Evolutionary conservation across 139 green algal genomes (phyloP), one percentile per base, ranked within the genome.

Genomic region (Marvania coccoides): DNA sequence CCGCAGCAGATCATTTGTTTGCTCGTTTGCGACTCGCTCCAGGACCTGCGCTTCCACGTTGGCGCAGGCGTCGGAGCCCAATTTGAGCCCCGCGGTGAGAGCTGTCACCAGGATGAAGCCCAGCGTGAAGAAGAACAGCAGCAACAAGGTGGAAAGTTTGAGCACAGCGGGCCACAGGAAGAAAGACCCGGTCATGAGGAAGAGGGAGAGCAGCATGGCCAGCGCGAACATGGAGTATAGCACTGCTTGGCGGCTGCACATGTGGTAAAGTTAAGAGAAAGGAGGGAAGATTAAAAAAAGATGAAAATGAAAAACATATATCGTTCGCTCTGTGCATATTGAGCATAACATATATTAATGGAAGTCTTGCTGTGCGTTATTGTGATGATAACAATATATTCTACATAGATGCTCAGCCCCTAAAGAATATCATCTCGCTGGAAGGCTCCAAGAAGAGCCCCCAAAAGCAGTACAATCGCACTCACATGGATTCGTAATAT

Each of bases 21-120:
- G 13, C 26, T 14, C 31, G 40, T 58, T 55, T 14, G 39, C 34
- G 9, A 63, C 29, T n/a, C 31, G 19, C 38, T n/a, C 5, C 9
- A 78, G 55, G 24, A 78, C 35, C 13, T 65, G 55, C 3, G 8
- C 19, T 45, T 78, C 71, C 33, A 65, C 8, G 31, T 77, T 71
- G 33, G 10, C 19, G 31, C 64, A 58, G 23, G 19, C 28, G 34
- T 64, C 47, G 54, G 23, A 46, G 35, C 65, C 65, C 12, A 72
- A 23, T 40, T 65, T 67, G 12, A 80, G 3, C n/a, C 24, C 58
- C 6, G 66, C 61, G 2, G 70, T 78, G 47, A 56, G 13, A 10
- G 31, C 58, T 46, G 70, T 31, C 14, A 72, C 38, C 13, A 67
- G 10, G 2, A 39, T 15, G 53, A 58, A 66, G 13, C 13, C 15